phyloP scores from a whole-genome alignment of 164 flowering plant species.

The Nymphaea thermarum region DNA sequence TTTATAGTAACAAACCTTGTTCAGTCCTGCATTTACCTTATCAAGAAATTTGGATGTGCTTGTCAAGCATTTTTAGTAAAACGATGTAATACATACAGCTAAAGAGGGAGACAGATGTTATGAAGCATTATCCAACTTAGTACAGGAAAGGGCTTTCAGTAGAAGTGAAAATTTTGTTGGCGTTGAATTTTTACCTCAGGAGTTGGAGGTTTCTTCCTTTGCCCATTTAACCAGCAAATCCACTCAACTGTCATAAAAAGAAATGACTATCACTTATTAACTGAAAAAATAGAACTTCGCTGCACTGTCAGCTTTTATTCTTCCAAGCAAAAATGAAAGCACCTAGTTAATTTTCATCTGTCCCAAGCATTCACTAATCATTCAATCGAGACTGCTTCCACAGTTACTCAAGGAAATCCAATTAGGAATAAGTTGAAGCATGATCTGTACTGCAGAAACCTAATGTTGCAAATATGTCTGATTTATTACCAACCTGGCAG shows the following conservation, averaged over 20 bases:
- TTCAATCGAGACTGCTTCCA: not conserved
- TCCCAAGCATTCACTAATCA: not conserved
- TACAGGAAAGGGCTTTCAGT: not conserved
- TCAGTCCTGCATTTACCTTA: no score
- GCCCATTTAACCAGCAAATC: slow-evolving; percentile 99
- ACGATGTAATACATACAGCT: no score
- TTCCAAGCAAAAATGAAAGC: not conserved
- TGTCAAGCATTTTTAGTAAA: no score
- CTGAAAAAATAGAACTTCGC: not conserved
- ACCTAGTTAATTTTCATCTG: not conserved
- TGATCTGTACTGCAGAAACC: not conserved
- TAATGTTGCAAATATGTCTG: not conserved
- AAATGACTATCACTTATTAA: not conserved
- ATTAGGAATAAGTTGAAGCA: not conserved
- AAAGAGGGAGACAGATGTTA: no score
- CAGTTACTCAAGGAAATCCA: not conserved
- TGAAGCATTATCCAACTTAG: not conserved
- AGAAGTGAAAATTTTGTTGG: not conserved
- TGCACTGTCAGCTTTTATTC: not conserved
- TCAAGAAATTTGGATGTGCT: no score
- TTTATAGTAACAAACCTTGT: no score
- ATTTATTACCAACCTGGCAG: slow-evolving; percentile 44
- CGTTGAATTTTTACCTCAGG: slow-evolving; percentile 47
- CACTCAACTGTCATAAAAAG: slow-evolving; percentile 66
- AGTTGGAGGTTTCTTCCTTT: slow-evolving; percentile 82